phyloP scores from a whole-genome alignment of 345 rosid species.

The Mercurialis annua region DNA sequence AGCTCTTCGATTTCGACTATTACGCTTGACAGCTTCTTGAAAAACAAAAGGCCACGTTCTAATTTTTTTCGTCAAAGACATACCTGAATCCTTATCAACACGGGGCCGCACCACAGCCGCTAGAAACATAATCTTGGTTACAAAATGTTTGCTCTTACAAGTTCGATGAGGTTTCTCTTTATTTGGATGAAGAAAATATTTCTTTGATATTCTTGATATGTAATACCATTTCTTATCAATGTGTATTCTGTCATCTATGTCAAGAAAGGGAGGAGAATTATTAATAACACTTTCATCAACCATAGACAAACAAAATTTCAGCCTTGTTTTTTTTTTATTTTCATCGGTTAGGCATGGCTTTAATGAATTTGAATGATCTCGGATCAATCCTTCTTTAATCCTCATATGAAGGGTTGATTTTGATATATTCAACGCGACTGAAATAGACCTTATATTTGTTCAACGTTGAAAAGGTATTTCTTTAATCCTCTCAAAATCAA shows the following conservation, averaged over 20 bases:
- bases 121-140: neutral
- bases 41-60: neutral
- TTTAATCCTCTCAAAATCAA: neutral
- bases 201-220: neutral
- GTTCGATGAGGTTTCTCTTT: neutral
- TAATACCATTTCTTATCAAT: neutral
- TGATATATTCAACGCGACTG: neutral
- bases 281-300: neutral
- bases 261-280: neutral
- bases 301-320: neutral
- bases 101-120: neutral
- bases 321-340: neutral
- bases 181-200: neutral
- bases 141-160: neutral
- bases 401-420: neutral
- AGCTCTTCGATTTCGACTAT: neutral
- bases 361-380: neutral
- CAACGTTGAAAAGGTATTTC: neutral
- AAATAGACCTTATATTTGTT: neutral
- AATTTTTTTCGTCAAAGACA: neutral
- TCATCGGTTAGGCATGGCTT: neutral
- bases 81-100: too few species aligned
- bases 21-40: neutral
- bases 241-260: neutral
- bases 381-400: neutral